Evolutionary conservation across 129 eudicot species (phyloP).

Genomic region (sunflower (Helianthus annuus)): HanXRQr2.0-SUNRISE NC_035437.2:162207382-162207881

Average conservation of each 20-base stretch:
- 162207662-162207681: background rate
- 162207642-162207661: conserved; percentile 2
- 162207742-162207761: too few species aligned
- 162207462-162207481: conserved; percentile 31
- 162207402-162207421: conserved; percentile 41
- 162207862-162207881: background rate
- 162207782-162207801: background rate
- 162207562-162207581: conserved; percentile 20
- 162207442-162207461: conserved; percentile 39
- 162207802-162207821: background rate
- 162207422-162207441: conserved; percentile 45
- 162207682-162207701: background rate
- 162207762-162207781: background rate
- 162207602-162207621: conserved; percentile 16
- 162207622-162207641: conserved; percentile 6
- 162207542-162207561: conserved; percentile 25
- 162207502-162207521: conserved; percentile 31
- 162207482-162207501: conserved; percentile 35
- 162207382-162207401: conserved; percentile 19
- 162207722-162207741: too few species aligned
- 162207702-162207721: background rate
- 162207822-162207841: background rate
- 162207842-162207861: background rate
- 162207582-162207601: conserved; percentile 19
- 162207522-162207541: conserved; percentile 17